Conservation (phyloP, 2,329 filamentous ascomycete species). For the Rhynchosporium agropyri region DNA sequence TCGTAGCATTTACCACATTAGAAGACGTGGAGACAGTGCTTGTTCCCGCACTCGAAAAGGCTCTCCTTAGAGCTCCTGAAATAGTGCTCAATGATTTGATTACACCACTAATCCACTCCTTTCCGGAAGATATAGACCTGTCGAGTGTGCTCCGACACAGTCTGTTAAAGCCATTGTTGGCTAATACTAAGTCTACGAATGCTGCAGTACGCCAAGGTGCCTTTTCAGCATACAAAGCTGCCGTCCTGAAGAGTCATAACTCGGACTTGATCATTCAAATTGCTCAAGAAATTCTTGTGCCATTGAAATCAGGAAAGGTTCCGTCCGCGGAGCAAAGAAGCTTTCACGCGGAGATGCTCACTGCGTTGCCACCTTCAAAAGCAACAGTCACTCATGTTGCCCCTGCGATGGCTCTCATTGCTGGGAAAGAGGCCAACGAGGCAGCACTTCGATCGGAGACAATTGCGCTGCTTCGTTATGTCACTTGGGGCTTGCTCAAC, state of each 20-base stretch:
- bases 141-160: slow-evolving; percentile 72
- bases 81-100: slow-evolving; percentile 81
- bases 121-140: slow-evolving; percentile 74
- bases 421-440: slow-evolving; percentile 88
- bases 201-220: slow-evolving; percentile 74
- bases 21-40: slow-evolving; percentile 78
- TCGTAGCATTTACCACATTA: slow-evolving; percentile 69
- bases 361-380: slow-evolving; percentile 61
- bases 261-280: slow-evolving; percentile 64
- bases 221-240: slow-evolving; percentile 69
- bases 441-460: slow-evolving; percentile 76
- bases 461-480: slow-evolving; percentile 67
- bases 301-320: slow-evolving; percentile 82
- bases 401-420: slow-evolving; percentile 66
- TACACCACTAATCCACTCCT: slow-evolving; percentile 68
- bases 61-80: slow-evolving; percentile 85
- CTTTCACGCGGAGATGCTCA: slow-evolving; percentile 80
- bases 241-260: slow-evolving; percentile 65
- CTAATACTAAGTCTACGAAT: slow-evolving; percentile 91
- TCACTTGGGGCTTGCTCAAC: slow-evolving; percentile 63
- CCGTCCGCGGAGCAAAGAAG: slow-evolving; percentile 82
- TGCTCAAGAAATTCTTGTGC: slow-evolving; percentile 74
- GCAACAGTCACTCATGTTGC: slow-evolving; percentile 68
- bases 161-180: slow-evolving; percentile 83
- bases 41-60: slow-evolving; percentile 83